These are phyloP conservation scores for Amphicarpaea edgeworthii DNA, from an alignment of 306 rosid species.

Conservation along the genomic window DNA sequence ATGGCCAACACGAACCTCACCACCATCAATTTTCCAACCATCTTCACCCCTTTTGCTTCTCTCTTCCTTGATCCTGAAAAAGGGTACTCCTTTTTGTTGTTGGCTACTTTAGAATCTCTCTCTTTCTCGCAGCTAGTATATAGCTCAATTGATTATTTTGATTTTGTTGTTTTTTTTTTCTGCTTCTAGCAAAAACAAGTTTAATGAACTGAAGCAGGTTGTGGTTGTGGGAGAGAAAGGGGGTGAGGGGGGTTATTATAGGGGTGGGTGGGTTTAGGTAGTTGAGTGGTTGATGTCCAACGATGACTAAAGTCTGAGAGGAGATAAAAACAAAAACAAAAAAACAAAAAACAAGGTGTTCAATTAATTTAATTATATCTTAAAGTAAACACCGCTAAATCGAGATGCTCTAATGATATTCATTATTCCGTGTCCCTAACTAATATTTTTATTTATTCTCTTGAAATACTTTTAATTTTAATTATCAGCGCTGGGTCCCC, in stretches of 20 bases:
- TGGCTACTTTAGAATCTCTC: background rate
- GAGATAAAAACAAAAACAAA: background rate
- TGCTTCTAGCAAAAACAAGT: background rate
- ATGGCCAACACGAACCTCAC: slow-evolving; percentile 44
- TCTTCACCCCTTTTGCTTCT: slow-evolving; percentile 40
- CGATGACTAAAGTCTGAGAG: background rate
- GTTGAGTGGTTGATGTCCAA: slow-evolving; percentile 54
- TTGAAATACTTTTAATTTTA: no score
- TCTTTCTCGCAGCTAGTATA: background rate
- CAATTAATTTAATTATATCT: no score
- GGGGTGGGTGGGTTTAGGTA: slow-evolving; percentile 56
- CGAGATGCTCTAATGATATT: slow-evolving; percentile 16
- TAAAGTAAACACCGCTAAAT: slow-evolving; percentile 22
- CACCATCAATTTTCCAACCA: slow-evolving; percentile 38
- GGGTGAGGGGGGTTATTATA: slow-evolving; percentile 45
- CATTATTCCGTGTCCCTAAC: no score
- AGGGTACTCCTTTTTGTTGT: background rate
- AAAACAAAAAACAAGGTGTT: no score
- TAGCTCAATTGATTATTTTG: background rate
- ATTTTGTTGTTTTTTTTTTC: background rate
- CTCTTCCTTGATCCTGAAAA: slow-evolving; percentile 1
- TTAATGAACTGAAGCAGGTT: slow-evolving; percentile 26
- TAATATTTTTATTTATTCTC: no score
- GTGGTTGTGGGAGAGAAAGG: slow-evolving; percentile 8
- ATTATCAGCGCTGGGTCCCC: background rate